A percentile compares a stretch with the other conserved stretches of the same genome.
phyloP scores from a whole-genome alignment of 768 basidiomycete genomes.

The Phlegmacium glaucopus region DNA sequence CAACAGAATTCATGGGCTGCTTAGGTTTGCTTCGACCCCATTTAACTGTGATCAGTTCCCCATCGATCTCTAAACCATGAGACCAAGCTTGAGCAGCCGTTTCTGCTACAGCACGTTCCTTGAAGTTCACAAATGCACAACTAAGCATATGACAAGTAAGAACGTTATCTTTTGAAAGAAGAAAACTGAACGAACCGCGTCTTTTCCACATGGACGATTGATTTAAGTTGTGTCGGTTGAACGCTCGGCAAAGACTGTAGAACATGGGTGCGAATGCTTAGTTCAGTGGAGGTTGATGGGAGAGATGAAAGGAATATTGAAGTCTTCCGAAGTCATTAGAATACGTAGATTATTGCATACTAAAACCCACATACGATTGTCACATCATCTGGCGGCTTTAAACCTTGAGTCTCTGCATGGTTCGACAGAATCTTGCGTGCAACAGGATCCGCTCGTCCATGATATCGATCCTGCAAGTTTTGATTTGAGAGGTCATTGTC shows the following conservation, averaged over 20 bases:
- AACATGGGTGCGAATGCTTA: slow-evolving; percentile 69
- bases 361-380: slow-evolving; percentile 61
- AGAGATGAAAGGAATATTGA: slow-evolving; percentile 85
- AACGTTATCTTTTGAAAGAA: background rate
- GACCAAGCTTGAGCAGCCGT: slow-evolving; percentile 85
- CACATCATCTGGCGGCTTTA: slow-evolving; percentile 87
- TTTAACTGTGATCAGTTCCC: slow-evolving; percentile 66
- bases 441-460: slow-evolving; percentile 91
- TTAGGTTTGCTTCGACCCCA: slow-evolving; percentile 83
- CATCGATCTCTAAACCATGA: slow-evolving; percentile 86
- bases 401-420: slow-evolving; percentile 79
- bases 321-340: slow-evolving; percentile 44
- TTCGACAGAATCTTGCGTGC: slow-evolving; percentile 82
- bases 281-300: slow-evolving; percentile 66
- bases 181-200: slow-evolving; percentile 47
- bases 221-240: slow-evolving; percentile 67
- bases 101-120: slow-evolving; percentile 79
- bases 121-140: slow-evolving; percentile 97
- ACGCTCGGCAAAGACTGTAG: slow-evolving; percentile 62
- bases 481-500: slow-evolving; percentile 85
- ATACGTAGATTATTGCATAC: background rate
- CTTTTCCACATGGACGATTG: slow-evolving; percentile 82
- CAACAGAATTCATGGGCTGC: slow-evolving; percentile 19
- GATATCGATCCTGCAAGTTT: slow-evolving; percentile 92
- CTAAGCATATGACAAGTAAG: slow-evolving; percentile 30